Evolutionary conservation across 352 stramenopile genomes (phyloP), one percentile per base, ranked within the genome.

Genomic region (Phytopythium oedochilum): DNA sequence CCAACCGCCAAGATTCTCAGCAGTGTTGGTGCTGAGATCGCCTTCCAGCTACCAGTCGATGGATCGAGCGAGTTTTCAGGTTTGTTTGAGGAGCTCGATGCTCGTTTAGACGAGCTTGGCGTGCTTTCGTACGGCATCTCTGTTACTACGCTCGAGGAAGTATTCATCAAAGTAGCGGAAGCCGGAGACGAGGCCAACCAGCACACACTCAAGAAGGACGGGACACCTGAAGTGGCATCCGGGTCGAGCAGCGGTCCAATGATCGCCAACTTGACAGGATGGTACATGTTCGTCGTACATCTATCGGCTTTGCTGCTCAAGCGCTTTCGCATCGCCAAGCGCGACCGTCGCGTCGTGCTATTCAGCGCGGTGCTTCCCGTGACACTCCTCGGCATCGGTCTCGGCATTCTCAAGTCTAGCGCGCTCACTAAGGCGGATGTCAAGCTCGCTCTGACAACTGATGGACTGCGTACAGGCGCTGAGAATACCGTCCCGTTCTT

Each of bases 321-420:
- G 54, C 74, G 94, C 15, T 88, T 93, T 39, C 75, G 82, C 6
- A 92, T 96, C 42, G 96, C 96, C 25, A 85, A 86, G 47, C 76
- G 94, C 34, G 94, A 98, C 65, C 92, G 92, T 17, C 94, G 95
- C 57, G 84, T 96, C 28, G 87, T 96, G 59, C 65, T 94, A n/a
- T 93, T 86, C 57, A 81, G 87, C 58, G 66, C 84, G 1, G 25
- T 90, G 2, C 61, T 96, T 20, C 86, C 84, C 11, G 65, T 97
- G 7, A 59, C 91, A 35, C 83, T 93, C n/a, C 81, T 97, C 9
- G 52, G 88, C 8, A 66, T 89, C 25, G 87, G 89, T 20, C 75
- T 94, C 11, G 74, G 66, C 1, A 68, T 94, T 9, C 60, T 92
- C 11, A 88, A 96, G 63, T 73, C 75, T 15, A 74, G 71, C 31